Conservation (phyloP, 2,329 filamentous ascomycete genomes). For the Gremmenia infestans region DNA sequence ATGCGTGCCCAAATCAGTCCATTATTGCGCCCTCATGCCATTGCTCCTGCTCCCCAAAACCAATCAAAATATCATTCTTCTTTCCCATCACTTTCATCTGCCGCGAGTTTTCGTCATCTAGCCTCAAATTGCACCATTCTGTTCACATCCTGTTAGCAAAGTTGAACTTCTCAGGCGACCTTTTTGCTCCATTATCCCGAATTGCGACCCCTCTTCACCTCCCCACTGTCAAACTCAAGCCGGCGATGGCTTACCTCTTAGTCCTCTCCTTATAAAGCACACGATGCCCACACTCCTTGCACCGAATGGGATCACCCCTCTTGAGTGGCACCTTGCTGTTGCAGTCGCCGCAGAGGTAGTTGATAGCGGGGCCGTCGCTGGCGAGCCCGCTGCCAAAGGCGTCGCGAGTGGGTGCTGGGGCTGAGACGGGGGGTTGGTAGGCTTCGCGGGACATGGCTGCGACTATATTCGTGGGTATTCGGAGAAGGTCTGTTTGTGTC, state of each 20-base stretch:
- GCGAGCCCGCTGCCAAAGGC: conserved; percentile 26
- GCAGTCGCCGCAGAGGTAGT: conserved; percentile 80
- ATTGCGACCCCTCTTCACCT: too few species aligned
- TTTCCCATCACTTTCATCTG: background rate
- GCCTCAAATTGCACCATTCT: conserved; percentile 99
- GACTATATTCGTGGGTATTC: background rate
- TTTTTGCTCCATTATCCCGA: conserved; percentile 1
- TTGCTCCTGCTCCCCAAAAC: background rate
- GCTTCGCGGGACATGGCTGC: conserved; percentile 65
- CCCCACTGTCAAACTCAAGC: background rate
- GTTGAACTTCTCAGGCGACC: background rate
- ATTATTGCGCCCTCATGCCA: background rate
- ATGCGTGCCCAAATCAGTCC: background rate
- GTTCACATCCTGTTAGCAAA: conserved; percentile 20
- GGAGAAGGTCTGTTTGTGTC: too few species aligned
- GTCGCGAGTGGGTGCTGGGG: conserved; percentile 35
- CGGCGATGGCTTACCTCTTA: conserved; percentile 64
- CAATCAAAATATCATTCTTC: background rate
- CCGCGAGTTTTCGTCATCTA: conserved; percentile 44
- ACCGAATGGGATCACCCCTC: conserved; percentile 75
- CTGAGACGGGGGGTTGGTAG: conserved; percentile 65
- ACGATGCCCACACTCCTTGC: conserved; percentile 89
- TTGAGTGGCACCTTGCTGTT: conserved; percentile 70
- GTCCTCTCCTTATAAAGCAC: conserved; percentile 98
- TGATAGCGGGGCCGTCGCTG: conserved; percentile 51